Percentiles rank a stretch among this genome's conserved stretches.
These are phyloP conservation scores for Talaromyces stipitatus DNA, from an alignment of 495 filamentous ascomycete genomes.

Conservation along the genomic window DNA sequence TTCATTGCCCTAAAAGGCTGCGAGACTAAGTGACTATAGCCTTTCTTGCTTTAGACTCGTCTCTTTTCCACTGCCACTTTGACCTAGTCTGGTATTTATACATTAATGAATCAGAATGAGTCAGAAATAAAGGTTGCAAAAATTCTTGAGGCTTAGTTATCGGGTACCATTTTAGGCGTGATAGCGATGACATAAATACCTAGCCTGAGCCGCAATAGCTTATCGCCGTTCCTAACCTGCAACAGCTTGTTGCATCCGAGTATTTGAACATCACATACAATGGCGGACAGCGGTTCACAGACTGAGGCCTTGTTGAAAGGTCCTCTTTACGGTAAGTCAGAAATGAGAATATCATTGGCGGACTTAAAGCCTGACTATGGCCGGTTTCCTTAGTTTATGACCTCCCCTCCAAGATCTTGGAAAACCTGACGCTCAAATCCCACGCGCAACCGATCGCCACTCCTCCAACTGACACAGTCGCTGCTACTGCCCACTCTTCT, in stretches of 20 bases:
- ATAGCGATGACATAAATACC: neutral
- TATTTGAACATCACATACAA: neutral
- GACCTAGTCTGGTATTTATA: neutral
- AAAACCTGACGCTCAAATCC: conserved; percentile 55
- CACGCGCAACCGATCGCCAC: conserved; percentile 23
- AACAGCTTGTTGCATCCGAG: neutral
- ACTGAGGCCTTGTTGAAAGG: neutral
- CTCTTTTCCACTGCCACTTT: neutral
- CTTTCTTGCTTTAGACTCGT: neutral
- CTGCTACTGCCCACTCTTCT: conserved; percentile 18
- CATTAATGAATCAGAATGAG: neutral
- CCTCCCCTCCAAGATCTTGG: conserved; percentile 69
- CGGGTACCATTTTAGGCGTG: neutral
- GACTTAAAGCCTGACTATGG: conserved; percentile 13
- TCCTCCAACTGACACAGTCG: conserved; percentile 14
- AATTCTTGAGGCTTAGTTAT: neutral
- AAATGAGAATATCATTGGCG: neutral
- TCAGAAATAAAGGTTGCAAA: neutral
- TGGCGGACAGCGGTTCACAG: neutral
- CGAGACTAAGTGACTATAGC: neutral
- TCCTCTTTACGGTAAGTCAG: neutral
- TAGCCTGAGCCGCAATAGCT: too few relatives aligned
- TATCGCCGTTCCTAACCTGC: neutral
- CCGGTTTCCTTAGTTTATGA: conserved; percentile 60
- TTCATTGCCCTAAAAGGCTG: neutral